phyloP scores from a whole-genome alignment of 768 basidiomycete genomes.

The Ramaria sp. region DNA sequence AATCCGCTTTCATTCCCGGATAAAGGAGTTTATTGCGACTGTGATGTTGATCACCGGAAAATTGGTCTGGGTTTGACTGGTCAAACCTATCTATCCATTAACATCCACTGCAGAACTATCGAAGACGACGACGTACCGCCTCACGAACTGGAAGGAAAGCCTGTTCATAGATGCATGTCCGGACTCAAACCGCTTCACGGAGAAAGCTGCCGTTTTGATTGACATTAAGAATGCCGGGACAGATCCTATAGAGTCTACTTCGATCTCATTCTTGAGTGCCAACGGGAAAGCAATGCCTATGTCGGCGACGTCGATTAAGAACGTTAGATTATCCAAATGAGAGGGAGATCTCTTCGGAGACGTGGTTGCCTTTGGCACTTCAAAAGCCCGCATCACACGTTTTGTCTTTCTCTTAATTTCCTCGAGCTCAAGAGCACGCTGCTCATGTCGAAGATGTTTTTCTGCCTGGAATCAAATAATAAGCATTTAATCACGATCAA shows the following conservation, averaged over 20 bases:
- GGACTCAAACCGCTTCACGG: constrained; percentile 62
- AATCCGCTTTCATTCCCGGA: constrained; percentile 69
- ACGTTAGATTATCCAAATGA: constrained; percentile 25
- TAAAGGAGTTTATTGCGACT: constrained; percentile 67
- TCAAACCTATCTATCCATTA: constrained; percentile 48
- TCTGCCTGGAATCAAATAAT: constrained; percentile 44
- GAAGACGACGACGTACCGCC: constrained; percentile 37
- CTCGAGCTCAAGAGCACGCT: constrained; percentile 65
- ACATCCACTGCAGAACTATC: background rate
- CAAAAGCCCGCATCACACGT: constrained; percentile 63
- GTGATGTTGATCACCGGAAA: constrained; percentile 53
- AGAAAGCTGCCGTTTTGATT: constrained; percentile 63
- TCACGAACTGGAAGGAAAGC: constrained; percentile 79
- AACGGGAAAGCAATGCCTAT: constrained; percentile 91
- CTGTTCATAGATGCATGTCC: constrained; percentile 63
- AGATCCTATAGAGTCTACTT: constrained; percentile 31
- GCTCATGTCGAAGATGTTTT: constrained; percentile 59
- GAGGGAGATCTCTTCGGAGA: constrained; percentile 11
- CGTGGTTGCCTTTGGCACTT: constrained; percentile 29
- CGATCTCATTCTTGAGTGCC: constrained; percentile 46
- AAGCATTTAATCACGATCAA: constrained; percentile 13
- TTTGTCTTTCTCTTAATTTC: constrained; percentile 78
- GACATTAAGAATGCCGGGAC: constrained; percentile 82
- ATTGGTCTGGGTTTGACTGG: constrained; percentile 60
- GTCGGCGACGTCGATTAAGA: constrained; percentile 30